A percentile compares a stretch with the other conserved stretches of the same genome.
These are phyloP conservation scores for Aristolochia fimbriata DNA, from an alignment of 164 flowering plant species.

Conservation along the genomic window DNA sequence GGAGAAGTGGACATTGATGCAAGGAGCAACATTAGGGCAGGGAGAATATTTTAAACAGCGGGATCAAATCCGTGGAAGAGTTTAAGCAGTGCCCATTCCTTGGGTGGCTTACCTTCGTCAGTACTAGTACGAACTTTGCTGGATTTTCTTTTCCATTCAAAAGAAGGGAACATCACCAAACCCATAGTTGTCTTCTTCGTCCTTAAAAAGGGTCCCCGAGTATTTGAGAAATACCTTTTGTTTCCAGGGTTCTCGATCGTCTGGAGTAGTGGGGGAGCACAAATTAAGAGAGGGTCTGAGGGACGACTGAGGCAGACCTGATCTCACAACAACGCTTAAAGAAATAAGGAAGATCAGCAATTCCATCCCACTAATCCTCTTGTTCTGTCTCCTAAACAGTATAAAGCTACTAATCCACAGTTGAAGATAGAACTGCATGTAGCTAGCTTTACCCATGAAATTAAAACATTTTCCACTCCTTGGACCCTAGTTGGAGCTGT, in stretches of 20 bases:
- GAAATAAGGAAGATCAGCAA: conserved; percentile 3
- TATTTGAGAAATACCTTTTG: neutral
- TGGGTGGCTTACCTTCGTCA: no score
- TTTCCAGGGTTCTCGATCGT: neutral
- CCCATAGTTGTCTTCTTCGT: neutral
- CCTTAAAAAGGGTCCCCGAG: neutral
- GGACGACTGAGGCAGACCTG: neutral
- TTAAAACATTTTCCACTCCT: neutral
- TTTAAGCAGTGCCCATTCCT: no score
- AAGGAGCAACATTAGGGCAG: neutral
- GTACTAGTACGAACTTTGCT: no score
- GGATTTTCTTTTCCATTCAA: no score
- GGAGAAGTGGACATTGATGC: conserved; percentile 4
- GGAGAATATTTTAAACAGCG: no score
- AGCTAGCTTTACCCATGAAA: no score
- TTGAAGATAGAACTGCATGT: neutral
- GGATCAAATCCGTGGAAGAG: no score
- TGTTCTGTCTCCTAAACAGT: neutral
- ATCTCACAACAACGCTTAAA: neutral
- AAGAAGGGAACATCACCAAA: neutral
- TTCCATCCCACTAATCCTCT: conserved; percentile 8
- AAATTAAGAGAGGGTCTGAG: no score
- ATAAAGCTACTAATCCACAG: conserved; percentile 4
- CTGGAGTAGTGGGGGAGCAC: conserved; percentile 7
- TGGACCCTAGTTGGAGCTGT: neutral